These are phyloP conservation scores for Candida sanyiensis DNA, from an alignment of 805 yeast species.

Conservation along the genomic window DNA sequence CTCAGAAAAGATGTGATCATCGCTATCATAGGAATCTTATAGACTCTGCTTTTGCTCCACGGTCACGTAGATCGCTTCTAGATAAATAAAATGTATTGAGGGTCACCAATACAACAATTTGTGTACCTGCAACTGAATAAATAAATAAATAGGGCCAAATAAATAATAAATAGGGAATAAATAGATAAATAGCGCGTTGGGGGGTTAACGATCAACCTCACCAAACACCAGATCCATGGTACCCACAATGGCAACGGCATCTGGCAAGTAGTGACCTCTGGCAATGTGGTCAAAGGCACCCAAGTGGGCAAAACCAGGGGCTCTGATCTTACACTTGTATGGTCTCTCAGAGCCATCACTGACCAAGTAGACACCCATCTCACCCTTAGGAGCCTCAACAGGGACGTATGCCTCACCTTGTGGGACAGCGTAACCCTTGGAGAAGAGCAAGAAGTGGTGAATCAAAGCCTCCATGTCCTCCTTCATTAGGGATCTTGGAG, in stretches of 20 bases:
- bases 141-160: slow-evolving; percentile 9
- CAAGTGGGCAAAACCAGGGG: slow-evolving; percentile 90
- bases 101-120: not conserved
- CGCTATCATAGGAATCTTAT: no score
- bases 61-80: no score
- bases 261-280: slow-evolving; percentile 83
- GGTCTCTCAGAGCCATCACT: slow-evolving; percentile 89
- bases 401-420: slow-evolving; percentile 89
- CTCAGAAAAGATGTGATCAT: slow-evolving; percentile 20
- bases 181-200: slow-evolving; percentile 1
- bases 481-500: slow-evolving; percentile 77
- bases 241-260: slow-evolving; percentile 90
- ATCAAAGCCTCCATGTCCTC: slow-evolving; percentile 90
- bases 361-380: slow-evolving; percentile 86
- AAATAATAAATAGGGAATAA: slow-evolving; percentile 9
- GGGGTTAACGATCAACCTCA: slow-evolving; percentile 74
- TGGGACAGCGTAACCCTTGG: slow-evolving; percentile 86
- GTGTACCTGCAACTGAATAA: slow-evolving; percentile 6
- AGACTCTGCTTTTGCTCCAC: no score
- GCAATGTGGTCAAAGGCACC: slow-evolving; percentile 85
- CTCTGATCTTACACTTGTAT: slow-evolving; percentile 86
- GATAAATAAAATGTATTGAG: not conserved
- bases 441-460: slow-evolving; percentile 81
- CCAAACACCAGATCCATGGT: slow-evolving; percentile 95
- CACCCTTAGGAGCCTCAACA: slow-evolving; percentile 93